Evolutionary conservation across 1,284 basidiomycete genomes (phyloP).

Genomic region (Austropuccinia psidii): DNA sequence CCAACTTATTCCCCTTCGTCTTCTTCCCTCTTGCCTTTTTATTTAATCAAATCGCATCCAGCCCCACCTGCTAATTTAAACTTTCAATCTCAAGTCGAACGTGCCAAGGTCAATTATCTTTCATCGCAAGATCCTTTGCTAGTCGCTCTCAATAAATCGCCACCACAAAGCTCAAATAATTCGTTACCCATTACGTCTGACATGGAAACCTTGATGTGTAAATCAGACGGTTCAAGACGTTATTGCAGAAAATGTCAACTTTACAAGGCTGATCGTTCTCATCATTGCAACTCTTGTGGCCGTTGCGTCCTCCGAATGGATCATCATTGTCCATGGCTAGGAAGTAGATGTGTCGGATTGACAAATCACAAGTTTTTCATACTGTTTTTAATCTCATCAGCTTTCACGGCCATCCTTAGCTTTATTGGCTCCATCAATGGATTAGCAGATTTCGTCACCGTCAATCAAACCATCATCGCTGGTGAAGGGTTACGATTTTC

Average conservation of each 20-base stretch:
- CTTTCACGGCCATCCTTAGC: constrained; percentile 43
- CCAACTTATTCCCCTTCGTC: too few species aligned
- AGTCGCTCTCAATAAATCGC: neutral
- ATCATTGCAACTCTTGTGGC: constrained; percentile 44
- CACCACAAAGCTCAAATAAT: neutral
- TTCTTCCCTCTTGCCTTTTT: neutral
- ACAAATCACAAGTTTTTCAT: constrained; percentile 49
- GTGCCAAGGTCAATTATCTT: neutral
- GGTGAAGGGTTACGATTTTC: constrained; percentile 43
- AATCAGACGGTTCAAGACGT: constrained; percentile 31
- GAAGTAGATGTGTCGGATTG: constrained; percentile 46
- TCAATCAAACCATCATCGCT: neutral
- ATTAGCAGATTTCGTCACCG: constrained; percentile 39
- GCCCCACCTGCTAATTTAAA: neutral
- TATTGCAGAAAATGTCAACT: constrained; percentile 40
- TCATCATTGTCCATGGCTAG: constrained; percentile 46
- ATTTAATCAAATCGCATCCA: neutral
- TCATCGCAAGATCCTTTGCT: neutral
- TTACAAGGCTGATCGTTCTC: constrained; percentile 44
- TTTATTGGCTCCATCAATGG: constrained; percentile 41
- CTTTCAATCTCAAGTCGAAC: constrained; percentile 32
- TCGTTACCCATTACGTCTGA: neutral
- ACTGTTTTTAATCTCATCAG: constrained; percentile 46
- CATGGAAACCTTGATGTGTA: constrained; percentile 29
- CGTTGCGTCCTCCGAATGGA: constrained; percentile 42